Evolutionary conservation across 768 basidiomycete species (phyloP).

Genomic region (Rubroboletus satanas): DNA sequence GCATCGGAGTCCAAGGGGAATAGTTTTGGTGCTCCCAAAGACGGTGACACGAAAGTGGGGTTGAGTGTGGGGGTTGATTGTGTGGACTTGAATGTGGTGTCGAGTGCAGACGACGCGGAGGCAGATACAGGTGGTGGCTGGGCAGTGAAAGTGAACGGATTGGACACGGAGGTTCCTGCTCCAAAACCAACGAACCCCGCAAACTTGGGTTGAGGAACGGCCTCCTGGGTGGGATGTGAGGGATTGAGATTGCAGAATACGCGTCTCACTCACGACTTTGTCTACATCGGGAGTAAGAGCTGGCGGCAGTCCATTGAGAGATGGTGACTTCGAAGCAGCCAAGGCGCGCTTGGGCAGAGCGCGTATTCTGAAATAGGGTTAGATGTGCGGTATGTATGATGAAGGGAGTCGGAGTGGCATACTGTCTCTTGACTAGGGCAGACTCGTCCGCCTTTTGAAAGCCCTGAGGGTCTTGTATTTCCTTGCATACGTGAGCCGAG

Average conservation of each 20-base stretch:
- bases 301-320: conserved; percentile 26
- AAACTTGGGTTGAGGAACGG: conserved; percentile 43
- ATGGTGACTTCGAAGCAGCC: conserved; percentile 18
- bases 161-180: conserved; percentile 25
- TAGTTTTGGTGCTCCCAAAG: not conserved
- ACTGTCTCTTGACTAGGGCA: conserved; percentile 55
- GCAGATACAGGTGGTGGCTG: conserved; percentile 21
- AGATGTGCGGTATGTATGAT: not conserved
- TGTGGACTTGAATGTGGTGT: conserved; percentile 8
- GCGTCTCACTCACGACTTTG: conserved; percentile 25
- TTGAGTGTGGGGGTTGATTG: conserved; percentile 12
- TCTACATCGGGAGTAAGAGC: conserved; percentile 19
- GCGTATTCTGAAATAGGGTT: conserved; percentile 49
- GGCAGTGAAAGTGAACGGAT: conserved; percentile 40
- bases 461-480: conserved; percentile 38
- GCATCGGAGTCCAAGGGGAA: conserved; percentile 29
- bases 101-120: conserved; percentile 5
- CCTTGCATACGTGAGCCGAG: conserved; percentile 31
- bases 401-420: conserved; percentile 23
- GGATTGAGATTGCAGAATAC: conserved; percentile 10
- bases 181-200: conserved; percentile 54
- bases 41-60: conserved; percentile 25
- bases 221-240: conserved; percentile 18
- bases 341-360: conserved; percentile 54
- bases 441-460: conserved; percentile 62